These are phyloP conservation scores for Fistulina hepatica DNA, from an alignment of 1,284 basidiomycete genomes.

Conservation along the genomic window DNA sequence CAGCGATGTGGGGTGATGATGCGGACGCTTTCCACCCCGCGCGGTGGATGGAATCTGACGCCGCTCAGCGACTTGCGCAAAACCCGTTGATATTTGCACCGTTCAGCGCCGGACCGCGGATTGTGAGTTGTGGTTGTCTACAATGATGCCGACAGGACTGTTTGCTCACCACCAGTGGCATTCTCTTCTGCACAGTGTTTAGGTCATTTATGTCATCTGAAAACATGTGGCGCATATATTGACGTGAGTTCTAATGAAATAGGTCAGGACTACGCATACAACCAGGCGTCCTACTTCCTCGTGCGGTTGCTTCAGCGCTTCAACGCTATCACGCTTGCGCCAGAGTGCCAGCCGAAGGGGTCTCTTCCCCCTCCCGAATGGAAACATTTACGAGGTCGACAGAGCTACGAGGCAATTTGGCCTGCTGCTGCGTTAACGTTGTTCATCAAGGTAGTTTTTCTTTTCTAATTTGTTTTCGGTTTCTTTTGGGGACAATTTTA, in stretches of 20 bases:
- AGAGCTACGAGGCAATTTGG: slow-evolving; percentile 45
- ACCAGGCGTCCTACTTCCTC: slow-evolving; percentile 61
- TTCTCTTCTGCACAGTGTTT: too few species aligned
- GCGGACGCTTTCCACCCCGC: slow-evolving; percentile 63
- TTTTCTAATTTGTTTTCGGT: too few species aligned
- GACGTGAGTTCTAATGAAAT: slow-evolving; percentile 38
- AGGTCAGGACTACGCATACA: slow-evolving; percentile 64
- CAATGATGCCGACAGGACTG: background rate
- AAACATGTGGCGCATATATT: too few species aligned
- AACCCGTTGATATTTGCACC: slow-evolving; percentile 61
- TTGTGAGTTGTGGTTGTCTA: slow-evolving; percentile 24
- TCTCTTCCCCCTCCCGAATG: slow-evolving; percentile 51
- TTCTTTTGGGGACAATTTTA: too few species aligned
- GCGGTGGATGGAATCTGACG: slow-evolving; percentile 49
- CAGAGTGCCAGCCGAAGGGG: slow-evolving; percentile 48
- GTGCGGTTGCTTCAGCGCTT: slow-evolving; percentile 55
- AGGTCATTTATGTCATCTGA: too few species aligned
- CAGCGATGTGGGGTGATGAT: slow-evolving; percentile 53
- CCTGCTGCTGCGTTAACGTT: slow-evolving; percentile 50
- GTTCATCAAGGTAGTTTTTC: slow-evolving; percentile 42
- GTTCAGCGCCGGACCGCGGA: slow-evolving; percentile 56
- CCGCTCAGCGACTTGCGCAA: slow-evolving; percentile 34
- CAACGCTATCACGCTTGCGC: slow-evolving; percentile 44
- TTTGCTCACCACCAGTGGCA: too few species aligned
- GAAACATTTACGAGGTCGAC: slow-evolving; percentile 40